Conservation (phyloP, 83 land plant genomes). For the Diphasiastrum complanatum region DNA sequence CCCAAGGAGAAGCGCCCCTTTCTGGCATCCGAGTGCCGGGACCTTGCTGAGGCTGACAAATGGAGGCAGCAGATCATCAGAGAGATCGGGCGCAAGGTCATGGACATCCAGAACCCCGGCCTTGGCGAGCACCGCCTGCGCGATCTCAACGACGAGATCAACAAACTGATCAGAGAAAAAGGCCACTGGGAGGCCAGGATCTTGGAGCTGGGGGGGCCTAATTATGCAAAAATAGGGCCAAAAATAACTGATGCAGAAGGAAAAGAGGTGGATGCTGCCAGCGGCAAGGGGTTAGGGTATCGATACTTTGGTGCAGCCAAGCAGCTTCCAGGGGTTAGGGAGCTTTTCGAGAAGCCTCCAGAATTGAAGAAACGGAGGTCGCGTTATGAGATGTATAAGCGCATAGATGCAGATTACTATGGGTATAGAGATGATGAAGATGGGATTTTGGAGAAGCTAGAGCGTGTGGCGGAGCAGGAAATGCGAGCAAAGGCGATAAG, state of each 20-base stretch:
- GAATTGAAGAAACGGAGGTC: conserved; percentile 63
- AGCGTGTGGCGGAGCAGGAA: conserved; percentile 58
- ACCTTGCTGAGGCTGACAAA: conserved; percentile 90
- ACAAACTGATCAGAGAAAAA: conserved; percentile 84
- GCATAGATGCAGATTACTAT: conserved; percentile 93
- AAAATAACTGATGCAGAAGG: conserved; percentile 89
- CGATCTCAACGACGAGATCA: conserved; percentile 95
- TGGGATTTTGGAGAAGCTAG: conserved; percentile 70
- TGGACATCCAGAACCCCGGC: conserved; percentile 97
- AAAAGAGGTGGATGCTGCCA: conserved; percentile 67
- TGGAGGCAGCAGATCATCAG: conserved; percentile 92
- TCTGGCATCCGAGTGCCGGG: conserved; percentile 94
- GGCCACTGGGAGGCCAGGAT: conserved; percentile 93
- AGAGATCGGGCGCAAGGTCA: conserved; percentile 93
- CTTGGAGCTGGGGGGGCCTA: conserved; percentile 92
- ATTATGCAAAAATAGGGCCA: conserved; percentile 57
- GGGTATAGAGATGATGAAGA: conserved; percentile 99
- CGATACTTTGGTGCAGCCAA: conserved; percentile 96
- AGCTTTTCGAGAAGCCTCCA: conserved; percentile 88
- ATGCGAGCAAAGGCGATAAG: conserved; percentile 55
- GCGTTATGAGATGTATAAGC: conserved; percentile 82
- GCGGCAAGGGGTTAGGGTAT: conserved; percentile 89
- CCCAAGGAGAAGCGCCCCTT: conserved; percentile 97
- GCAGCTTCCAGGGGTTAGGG: conserved; percentile 87
- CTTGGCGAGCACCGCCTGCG: conserved; percentile 95